Conservation (phyloP, 2,329 filamentous ascomycete species). For the Chalaropsis ovoidea region DNA sequence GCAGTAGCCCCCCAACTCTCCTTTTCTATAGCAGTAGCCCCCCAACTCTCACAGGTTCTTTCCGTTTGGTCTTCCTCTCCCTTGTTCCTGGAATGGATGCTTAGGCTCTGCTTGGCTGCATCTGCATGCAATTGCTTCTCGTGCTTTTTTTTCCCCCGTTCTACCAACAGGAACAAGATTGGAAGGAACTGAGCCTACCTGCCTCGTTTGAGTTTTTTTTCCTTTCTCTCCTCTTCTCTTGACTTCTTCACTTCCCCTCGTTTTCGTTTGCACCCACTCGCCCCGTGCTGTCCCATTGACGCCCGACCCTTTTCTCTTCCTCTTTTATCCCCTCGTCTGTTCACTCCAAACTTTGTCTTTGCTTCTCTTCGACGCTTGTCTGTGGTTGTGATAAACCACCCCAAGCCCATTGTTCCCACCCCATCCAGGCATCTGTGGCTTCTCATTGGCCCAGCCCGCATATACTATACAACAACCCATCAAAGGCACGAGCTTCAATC, state of each 20-base stretch:
- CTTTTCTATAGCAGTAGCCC: not conserved
- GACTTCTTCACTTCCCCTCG: constrained; percentile 3
- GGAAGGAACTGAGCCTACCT: not conserved
- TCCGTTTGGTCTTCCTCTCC: not conserved
- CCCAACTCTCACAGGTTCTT: not conserved
- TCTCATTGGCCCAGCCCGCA: constrained; percentile 5
- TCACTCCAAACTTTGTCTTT: not conserved
- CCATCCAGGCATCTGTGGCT: not conserved
- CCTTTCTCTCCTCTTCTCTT: not conserved
- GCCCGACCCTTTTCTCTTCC: not conserved
- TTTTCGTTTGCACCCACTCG: not conserved
- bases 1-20: not conserved
- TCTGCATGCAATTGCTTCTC: not conserved
- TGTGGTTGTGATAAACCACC: not conserved
- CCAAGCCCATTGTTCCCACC: not conserved
- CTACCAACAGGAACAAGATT: not conserved
- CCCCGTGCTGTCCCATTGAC: not conserved
- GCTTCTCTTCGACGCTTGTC: constrained; percentile 1
- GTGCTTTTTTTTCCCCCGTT: not conserved
- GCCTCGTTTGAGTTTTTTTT: not conserved
- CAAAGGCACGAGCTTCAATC: constrained; percentile 7
- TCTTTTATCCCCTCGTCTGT: not conserved
- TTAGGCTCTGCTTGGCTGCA: not conserved
- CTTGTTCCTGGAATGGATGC: not conserved
- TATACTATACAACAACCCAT: constrained; percentile 1